Base-by-base conservation (phyloP, 176 grass and related monocot species). In the Hyparrhenia diplandra region DNA sequence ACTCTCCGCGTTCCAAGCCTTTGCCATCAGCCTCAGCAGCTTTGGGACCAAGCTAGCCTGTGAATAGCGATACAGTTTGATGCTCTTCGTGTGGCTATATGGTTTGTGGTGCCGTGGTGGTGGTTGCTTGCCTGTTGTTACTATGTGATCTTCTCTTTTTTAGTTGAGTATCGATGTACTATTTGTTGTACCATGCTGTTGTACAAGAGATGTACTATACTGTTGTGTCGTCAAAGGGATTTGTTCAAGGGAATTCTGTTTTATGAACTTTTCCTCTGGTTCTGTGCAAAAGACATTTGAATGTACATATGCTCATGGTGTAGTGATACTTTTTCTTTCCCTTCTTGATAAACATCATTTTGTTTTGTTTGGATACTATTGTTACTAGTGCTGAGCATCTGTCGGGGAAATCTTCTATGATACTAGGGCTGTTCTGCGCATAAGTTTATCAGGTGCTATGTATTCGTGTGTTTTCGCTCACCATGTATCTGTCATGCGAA, bases 11-110 rank as follows among this genome's bases (percentile, higher is more conserved):
- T 94, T 97, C 69, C 94, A 97, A 75, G 94, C 94, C 41, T 97
- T 97, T 30, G 91, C 94, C 57, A 92, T 94, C 76, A 90, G 94
- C 85, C 94, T 97, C 67, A 94, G 91, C 80, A 94, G 91, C 91
- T 97, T 97, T 27, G 91, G 91, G 65, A 94, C 91, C 45, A 97
- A 97, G 42, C 89, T 97, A 59, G 91, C 94, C 27, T 97, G 94
- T 90, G 94, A 97, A 84, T 97, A 92, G 83, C 20, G 76, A 63
- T 31, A 70, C 20, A 45, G 69, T 77, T 78, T 24, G 62, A 64
- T 87, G 74, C 49, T 23, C 45, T 13, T 40, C 21, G 31, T 71
- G 57, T 79, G 12, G 35, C 46, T 42, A 51, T 83, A 40, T 80
- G 74, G 85, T 82, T 82, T 81, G 79, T 85, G 69, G 39, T 84